Percentiles rank a stretch among this genome's conserved stretches.
Conservation (phyloP, 2,329 filamentous ascomycete genomes). For the Diaporthe sp. region DNA sequence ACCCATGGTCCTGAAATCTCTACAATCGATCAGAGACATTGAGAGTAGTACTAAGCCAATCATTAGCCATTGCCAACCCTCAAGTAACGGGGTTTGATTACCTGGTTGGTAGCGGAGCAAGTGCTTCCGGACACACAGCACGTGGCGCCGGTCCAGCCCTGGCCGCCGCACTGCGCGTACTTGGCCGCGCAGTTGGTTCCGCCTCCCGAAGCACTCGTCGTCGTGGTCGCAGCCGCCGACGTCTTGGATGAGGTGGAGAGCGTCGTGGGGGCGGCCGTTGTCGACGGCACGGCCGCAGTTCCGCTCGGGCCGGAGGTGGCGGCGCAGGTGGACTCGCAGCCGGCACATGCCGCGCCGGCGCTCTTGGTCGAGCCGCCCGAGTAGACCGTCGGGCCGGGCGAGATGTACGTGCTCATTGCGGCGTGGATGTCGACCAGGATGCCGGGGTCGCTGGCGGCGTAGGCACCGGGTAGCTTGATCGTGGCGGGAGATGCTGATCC, state of each 20-base stretch:
- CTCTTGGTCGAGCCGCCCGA: constrained; percentile 56
- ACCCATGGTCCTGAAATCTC: background rate
- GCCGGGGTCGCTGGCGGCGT: constrained; percentile 59
- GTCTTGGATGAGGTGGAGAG: constrained; percentile 13
- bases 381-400: constrained; percentile 60
- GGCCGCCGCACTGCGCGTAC: constrained; percentile 11
- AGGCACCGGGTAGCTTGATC: constrained; percentile 59
- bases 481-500: constrained; percentile 49
- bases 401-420: constrained; percentile 55
- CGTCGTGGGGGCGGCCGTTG: constrained; percentile 1
- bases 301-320: constrained; percentile 45
- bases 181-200: constrained; percentile 20
- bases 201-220: constrained; percentile 8
- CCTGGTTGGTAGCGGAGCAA: constrained; percentile 30
- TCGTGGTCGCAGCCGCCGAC: background rate
- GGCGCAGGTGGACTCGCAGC: constrained; percentile 57
- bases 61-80: background rate
- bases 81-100: background rate
- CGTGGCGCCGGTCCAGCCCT: constrained; percentile 8
- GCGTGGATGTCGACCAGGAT: constrained; percentile 64
- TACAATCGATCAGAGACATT: constrained; percentile 7
- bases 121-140: constrained; percentile 21
- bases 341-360: constrained; percentile 56
- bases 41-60: background rate
- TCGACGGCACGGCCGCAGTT: background rate